Evolutionary conservation across 805 yeast species (phyloP).

Genomic region (Ogataea zsoltii): DNA sequence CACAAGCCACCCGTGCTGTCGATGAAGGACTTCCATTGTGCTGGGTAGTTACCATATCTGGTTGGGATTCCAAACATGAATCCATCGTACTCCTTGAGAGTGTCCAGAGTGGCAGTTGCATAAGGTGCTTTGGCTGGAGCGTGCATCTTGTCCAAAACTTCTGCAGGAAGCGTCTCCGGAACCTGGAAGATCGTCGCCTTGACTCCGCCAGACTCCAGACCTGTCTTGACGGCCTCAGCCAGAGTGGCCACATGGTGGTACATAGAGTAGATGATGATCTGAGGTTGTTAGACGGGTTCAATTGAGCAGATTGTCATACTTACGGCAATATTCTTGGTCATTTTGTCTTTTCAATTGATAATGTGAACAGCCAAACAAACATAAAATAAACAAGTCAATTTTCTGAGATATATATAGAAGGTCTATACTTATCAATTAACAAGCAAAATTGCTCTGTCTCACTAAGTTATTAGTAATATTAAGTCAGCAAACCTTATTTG

Average conservation of each 20-base stretch:
- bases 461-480: no score
- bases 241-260: constrained; percentile 74
- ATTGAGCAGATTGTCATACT: constrained; percentile 4
- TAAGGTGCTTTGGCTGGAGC: constrained; percentile 62
- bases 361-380: neutral
- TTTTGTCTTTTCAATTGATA: neutral
- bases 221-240: constrained; percentile 69
- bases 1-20: constrained; percentile 76
- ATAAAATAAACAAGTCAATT: neutral
- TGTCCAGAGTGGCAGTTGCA: constrained; percentile 60
- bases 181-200: constrained; percentile 73
- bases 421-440: no score
- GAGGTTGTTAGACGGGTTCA: constrained; percentile 2
- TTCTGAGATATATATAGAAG: neutral
- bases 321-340: constrained; percentile 27
- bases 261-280: constrained; percentile 73
- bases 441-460: no score
- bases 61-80: constrained; percentile 81
- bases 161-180: constrained; percentile 71
- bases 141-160: constrained; percentile 58
- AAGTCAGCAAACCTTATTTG: no score
- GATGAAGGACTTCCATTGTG: constrained; percentile 77
- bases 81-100: constrained; percentile 65
- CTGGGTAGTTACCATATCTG: constrained; percentile 72
- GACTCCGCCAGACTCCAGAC: constrained; percentile 71